A percentile compares a stretch with the other conserved stretches of the same genome.
These are phyloP conservation scores for Bolboschoenus planiculmis DNA, from an alignment of 176 grass and related monocot genomes.

Conservation along the genomic window DNA sequence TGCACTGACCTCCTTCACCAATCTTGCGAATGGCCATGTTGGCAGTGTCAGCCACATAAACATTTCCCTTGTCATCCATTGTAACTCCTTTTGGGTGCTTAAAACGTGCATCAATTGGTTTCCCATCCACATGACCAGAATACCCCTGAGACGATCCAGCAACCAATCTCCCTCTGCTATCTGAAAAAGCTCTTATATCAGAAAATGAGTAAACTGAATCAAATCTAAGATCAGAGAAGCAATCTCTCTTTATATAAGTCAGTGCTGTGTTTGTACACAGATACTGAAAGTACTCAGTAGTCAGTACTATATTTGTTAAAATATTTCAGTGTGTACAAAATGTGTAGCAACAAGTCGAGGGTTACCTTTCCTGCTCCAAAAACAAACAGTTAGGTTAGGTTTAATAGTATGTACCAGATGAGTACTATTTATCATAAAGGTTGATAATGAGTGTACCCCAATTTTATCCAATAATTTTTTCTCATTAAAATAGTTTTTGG, in stretches of 20 bases:
- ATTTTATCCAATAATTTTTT: neutral
- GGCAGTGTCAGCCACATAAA: constrained; percentile 95
- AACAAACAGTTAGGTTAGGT: neutral
- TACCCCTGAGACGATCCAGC: constrained; percentile 96
- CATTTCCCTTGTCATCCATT: constrained; percentile 90
- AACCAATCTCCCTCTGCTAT: constrained; percentile 85
- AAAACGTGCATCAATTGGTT: constrained; percentile 88
- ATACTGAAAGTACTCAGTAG: neutral
- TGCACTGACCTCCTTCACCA: constrained; percentile 53
- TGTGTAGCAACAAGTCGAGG: neutral
- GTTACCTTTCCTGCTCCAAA: neutral
- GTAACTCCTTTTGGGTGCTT: constrained; percentile 82
- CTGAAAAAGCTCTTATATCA: constrained; percentile 42
- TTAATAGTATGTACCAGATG: neutral
- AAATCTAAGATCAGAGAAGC: neutral
- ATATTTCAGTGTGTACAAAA: neutral
- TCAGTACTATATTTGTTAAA: neutral
- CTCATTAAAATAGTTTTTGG: neutral
- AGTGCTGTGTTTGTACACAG: neutral
- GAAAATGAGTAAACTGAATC: neutral
- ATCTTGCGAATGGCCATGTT: constrained; percentile 95
- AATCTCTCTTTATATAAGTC: neutral
- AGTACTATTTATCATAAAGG: neutral
- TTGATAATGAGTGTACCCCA: neutral
- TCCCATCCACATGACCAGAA: constrained; percentile 85